phyloP scores from a whole-genome alignment of 2,329 filamentous ascomycete species.

The Colletotrichum lupini region DNA sequence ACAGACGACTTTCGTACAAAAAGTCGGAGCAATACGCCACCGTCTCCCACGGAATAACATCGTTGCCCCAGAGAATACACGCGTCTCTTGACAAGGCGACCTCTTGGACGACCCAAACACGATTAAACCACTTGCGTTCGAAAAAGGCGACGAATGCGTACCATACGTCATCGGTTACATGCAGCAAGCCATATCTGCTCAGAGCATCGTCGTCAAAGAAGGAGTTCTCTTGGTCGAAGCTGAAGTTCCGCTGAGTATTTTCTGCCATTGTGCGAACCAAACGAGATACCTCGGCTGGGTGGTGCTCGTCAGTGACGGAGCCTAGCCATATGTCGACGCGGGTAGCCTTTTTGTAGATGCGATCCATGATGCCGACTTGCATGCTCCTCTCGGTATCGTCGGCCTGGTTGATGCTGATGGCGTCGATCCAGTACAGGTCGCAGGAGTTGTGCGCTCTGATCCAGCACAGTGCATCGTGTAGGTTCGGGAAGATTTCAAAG shows the following conservation, averaged over 20 bases:
- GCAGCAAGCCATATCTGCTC: background rate
- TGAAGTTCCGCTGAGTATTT: background rate
- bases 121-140: slow-evolving; percentile 33
- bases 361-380: slow-evolving; percentile 36
- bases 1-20: slow-evolving; percentile 18
- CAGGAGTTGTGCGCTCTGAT: slow-evolving; percentile 6
- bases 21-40: slow-evolving; percentile 26
- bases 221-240: background rate
- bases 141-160: slow-evolving; percentile 32
- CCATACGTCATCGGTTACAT: slow-evolving; percentile 12
- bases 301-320: slow-evolving; percentile 4
- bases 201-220: background rate
- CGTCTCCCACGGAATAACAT: slow-evolving; percentile 25
- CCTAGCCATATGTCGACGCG: slow-evolving; percentile 37
- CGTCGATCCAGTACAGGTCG: slow-evolving; percentile 34
- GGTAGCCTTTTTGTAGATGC: slow-evolving; percentile 32
- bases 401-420: slow-evolving; percentile 35
- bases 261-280: slow-evolving; percentile 13
- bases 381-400: slow-evolving; percentile 24
- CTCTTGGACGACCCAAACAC: slow-evolving; percentile 37
- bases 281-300: slow-evolving; percentile 6
- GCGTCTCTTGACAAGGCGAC: slow-evolving; percentile 31
- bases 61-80: slow-evolving; percentile 29
- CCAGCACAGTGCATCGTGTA: slow-evolving; percentile 17
- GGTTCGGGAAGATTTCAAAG: slow-evolving; percentile 6